Conservation (phyloP, 768 basidiomycete species). For the Auriscalpium microsporum region DNA sequence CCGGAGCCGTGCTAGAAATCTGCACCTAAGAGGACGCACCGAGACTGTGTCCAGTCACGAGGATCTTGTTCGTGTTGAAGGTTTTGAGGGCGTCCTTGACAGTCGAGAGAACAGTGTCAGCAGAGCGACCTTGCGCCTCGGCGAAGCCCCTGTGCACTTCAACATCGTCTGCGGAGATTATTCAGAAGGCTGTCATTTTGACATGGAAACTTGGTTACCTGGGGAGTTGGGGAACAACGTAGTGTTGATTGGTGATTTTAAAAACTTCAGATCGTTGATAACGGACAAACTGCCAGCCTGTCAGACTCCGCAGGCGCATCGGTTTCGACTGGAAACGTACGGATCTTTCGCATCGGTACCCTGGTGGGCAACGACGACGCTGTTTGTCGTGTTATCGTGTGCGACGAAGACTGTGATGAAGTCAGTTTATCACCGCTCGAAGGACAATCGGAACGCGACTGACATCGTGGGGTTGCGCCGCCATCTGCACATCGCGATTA, state of each 20-base stretch:
- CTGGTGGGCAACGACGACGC: conserved; percentile 34
- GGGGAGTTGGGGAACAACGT: conserved; percentile 24
- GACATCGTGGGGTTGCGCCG: conserved; percentile 24
- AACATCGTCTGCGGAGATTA: conserved; percentile 19
- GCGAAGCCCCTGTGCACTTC: conserved; percentile 34
- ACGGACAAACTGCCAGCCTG: conserved; percentile 23
- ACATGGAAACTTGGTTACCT: conserved; percentile 12
- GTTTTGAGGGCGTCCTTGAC: conserved; percentile 24
- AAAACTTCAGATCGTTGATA: conserved; percentile 28
- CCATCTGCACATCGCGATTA: conserved; percentile 17
- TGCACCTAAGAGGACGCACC: conserved; percentile 13
- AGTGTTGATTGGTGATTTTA: conserved; percentile 21
- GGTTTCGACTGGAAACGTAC: conserved; percentile 13
- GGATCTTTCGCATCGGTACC: conserved; percentile 29
- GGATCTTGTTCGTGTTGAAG: conserved; percentile 27
- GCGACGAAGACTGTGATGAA: conserved; percentile 27
- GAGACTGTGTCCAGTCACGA: conserved; percentile 37
- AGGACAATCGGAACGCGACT: not conserved
- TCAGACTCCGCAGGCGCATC: not conserved
- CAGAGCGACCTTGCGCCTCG: conserved; percentile 30
- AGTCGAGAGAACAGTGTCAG: conserved; percentile 25
- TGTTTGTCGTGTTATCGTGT: conserved; percentile 24
- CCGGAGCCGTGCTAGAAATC: not conserved
- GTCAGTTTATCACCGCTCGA: not conserved
- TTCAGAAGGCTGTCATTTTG: not conserved